phyloP scores from a whole-genome alignment of 2,329 filamentous ascomycete species.

The Colletotrichum euphorbiae region DNA sequence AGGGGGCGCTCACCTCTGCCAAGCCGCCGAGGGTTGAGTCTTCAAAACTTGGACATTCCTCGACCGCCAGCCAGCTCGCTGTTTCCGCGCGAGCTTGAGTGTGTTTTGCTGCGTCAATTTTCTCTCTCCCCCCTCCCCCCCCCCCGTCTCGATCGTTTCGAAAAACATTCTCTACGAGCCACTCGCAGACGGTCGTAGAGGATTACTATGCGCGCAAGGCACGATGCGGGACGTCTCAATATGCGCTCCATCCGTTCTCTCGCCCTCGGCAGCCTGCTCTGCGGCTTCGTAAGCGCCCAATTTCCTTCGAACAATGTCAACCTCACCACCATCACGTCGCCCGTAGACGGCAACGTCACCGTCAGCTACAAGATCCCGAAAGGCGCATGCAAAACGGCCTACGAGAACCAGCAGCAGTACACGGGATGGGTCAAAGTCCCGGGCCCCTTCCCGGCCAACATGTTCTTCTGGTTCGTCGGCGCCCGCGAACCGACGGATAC shows the following conservation, averaged over 20 bases:
- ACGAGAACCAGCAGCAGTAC: constrained; percentile 74
- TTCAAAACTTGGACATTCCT: constrained; percentile 37
- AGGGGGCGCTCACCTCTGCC: constrained; percentile 31
- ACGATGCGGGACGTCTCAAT: constrained; percentile 36
- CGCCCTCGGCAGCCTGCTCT: constrained; percentile 28
- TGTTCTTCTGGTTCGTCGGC: constrained; percentile 65
- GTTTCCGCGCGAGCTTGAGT: background rate
- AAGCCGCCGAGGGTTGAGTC: constrained; percentile 28
- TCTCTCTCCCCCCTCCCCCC: background rate
- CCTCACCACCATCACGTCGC: constrained; percentile 69
- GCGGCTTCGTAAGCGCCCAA: constrained; percentile 29
- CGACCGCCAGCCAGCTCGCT: background rate
- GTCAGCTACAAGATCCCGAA: constrained; percentile 74
- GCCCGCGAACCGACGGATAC: constrained; percentile 56
- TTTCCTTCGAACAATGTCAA: constrained; percentile 46
- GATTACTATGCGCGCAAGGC: constrained; percentile 33
- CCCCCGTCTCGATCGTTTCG: background rate
- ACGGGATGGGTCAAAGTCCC: constrained; percentile 76
- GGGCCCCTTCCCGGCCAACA: constrained; percentile 62
- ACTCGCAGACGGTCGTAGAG: background rate
- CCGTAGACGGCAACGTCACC: constrained; percentile 71
- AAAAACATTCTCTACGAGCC: constrained; percentile 14
- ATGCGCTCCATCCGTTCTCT: constrained; percentile 34
- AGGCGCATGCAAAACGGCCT: constrained; percentile 74
- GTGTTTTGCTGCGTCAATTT: constrained; percentile 15